These are phyloP conservation scores for Laguncularia racemosa DNA, from an alignment of 345 rosid species.

Conservation along the genomic window DNA sequence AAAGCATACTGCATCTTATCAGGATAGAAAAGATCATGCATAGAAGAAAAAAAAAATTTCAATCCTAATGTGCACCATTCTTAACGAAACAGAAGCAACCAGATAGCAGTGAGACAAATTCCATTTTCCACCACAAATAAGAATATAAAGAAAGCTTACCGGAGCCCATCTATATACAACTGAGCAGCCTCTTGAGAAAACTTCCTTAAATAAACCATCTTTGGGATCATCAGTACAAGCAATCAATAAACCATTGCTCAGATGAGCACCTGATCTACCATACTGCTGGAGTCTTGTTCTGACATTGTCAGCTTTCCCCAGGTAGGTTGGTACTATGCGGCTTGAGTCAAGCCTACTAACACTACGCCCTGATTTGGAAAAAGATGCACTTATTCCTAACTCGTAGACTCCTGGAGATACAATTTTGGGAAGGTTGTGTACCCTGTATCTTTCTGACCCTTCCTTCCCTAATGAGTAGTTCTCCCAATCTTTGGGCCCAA, in stretches of 20 bases:
- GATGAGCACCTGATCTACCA: conserved; percentile 80
- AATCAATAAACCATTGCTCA: conserved; percentile 25
- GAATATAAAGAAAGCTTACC: conserved; percentile 28
- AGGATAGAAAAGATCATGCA: too few species aligned
- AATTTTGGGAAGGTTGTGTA: conserved; percentile 57
- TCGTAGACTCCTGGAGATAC: conserved; percentile 66
- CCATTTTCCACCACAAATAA: neutral
- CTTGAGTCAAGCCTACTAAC: conserved; percentile 34
- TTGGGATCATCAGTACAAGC: conserved; percentile 11
- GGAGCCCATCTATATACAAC: conserved; percentile 73
- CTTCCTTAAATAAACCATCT: conserved; percentile 39
- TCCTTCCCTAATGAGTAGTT: conserved; percentile 53
- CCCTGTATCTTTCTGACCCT: conserved; percentile 68
- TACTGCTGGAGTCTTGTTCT: conserved; percentile 70
- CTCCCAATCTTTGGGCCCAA: conserved; percentile 77
- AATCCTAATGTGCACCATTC: too few species aligned
- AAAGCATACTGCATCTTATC: too few species aligned
- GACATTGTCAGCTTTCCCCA: conserved; percentile 88
- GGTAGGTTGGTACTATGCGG: conserved; percentile 43
- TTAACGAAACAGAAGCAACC: too few species aligned
- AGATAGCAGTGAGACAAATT: too few species aligned
- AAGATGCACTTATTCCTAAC: conserved; percentile 43
- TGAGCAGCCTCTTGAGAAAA: conserved; percentile 39
- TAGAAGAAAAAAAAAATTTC: too few species aligned
- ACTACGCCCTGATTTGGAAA: conserved; percentile 18